These are phyloP conservation scores for Coelastrella sp. DNA, from an alignment of 139 green algal species.

Conservation along the genomic window DNA sequence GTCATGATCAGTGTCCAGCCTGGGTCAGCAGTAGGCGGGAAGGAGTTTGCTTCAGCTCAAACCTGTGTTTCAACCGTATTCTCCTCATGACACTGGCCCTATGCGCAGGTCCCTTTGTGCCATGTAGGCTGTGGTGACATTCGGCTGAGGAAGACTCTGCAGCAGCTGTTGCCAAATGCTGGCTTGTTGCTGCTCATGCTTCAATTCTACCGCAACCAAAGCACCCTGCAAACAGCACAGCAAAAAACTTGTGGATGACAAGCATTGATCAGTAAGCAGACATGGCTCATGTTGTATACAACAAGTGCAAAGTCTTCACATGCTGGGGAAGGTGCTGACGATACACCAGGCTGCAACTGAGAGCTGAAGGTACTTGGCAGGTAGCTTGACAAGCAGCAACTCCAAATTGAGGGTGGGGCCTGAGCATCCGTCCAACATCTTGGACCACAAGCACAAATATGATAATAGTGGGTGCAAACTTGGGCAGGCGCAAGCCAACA, in stretches of 20 bases:
- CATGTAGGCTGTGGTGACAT: slow-evolving; percentile 11
- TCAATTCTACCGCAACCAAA: background rate
- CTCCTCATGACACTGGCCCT: background rate
- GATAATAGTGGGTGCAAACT: no score
- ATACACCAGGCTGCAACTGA: background rate
- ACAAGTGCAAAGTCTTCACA: no score
- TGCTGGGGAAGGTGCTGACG: no score
- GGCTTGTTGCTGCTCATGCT: slow-evolving; percentile 28
- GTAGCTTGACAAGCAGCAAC: no score
- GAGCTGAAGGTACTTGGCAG: background rate
- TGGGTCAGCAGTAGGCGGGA: no score
- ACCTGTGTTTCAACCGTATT: background rate
- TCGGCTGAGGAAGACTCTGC: slow-evolving; percentile 11
- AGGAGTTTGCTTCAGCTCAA: no score
- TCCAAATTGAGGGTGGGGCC: no score
- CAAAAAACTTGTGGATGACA: no score
- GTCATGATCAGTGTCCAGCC: no score
- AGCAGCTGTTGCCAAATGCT: slow-evolving; percentile 27
- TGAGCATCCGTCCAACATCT: no score
- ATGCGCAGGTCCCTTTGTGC: slow-evolving; percentile 15
- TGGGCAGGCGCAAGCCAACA: background rate
- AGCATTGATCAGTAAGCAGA: no score
- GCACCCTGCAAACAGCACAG: background rate
- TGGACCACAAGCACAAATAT: no score
- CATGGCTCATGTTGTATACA: background rate